These are phyloP conservation scores for Pichia sp. DNA, from an alignment of 1,139 yeast species.

Conservation along the genomic window DNA sequence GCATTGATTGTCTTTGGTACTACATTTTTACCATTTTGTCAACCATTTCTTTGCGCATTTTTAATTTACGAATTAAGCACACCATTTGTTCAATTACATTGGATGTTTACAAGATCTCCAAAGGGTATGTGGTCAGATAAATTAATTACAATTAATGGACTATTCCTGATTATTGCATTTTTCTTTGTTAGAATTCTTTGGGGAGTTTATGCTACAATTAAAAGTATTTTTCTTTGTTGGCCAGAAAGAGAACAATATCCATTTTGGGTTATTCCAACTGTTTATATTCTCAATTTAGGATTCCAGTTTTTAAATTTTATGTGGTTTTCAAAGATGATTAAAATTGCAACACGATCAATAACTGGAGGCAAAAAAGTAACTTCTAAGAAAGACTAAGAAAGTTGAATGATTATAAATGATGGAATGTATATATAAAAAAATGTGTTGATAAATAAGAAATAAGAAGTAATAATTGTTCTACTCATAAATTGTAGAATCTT, in stretches of 20 bases:
- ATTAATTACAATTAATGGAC: slow-evolving; percentile 41
- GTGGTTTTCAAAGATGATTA: slow-evolving; percentile 52
- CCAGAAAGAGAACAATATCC: slow-evolving; percentile 31
- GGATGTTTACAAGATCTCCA: slow-evolving; percentile 52
- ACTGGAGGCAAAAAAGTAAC: neutral
- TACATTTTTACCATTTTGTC: slow-evolving; percentile 41
- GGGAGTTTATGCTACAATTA: slow-evolving; percentile 48
- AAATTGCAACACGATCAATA: slow-evolving; percentile 32
- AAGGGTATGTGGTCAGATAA: slow-evolving; percentile 38
- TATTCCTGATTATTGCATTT: slow-evolving; percentile 40
- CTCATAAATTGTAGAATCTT: no score
- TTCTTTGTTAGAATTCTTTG: slow-evolving; percentile 48
- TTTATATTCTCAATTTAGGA: slow-evolving; percentile 38
- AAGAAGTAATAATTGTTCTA: no score
- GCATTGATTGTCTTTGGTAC: slow-evolving; percentile 44
- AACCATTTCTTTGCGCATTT: slow-evolving; percentile 50
- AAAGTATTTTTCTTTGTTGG: slow-evolving; percentile 36
- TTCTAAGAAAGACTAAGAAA: neutral
- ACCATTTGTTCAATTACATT: slow-evolving; percentile 54
- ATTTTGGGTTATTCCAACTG: slow-evolving; percentile 24
- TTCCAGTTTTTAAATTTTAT: slow-evolving; percentile 43
- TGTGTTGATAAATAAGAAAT: no score
- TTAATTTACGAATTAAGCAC: slow-evolving; percentile 50
- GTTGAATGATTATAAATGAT: neutral
- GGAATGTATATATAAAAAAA: no score